Conservation (phyloP, 2,329 filamentous ascomycete species). For the Fusarium sp. region DNA sequence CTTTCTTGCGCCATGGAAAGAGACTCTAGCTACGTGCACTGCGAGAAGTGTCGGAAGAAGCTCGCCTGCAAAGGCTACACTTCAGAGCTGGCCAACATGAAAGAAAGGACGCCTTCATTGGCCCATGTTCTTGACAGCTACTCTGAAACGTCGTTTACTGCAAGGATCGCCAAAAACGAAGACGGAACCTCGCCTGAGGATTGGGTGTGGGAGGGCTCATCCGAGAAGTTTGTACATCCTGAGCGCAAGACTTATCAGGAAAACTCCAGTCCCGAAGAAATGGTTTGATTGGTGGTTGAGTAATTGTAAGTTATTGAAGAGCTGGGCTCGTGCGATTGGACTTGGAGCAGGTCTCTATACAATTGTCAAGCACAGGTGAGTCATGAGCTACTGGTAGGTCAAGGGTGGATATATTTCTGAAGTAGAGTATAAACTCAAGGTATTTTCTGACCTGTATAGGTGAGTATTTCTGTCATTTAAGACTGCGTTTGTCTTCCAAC, state of each 20-base stretch:
- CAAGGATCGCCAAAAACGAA: constrained; percentile 1
- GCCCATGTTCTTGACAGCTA: background rate
- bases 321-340: too few species aligned
- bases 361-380: background rate
- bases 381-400: background rate
- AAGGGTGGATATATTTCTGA: background rate
- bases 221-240: constrained; percentile 13
- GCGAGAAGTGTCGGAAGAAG: constrained; percentile 17
- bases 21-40: constrained; percentile 11
- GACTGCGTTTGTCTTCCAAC: background rate
- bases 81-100: constrained; percentile 2
- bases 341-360: background rate
- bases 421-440: background rate
- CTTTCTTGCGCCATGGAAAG: constrained; percentile 9
- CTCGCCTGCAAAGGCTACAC: background rate
- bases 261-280: constrained; percentile 15
- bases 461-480: background rate
- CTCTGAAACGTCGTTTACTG: background rate
- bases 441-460: background rate
- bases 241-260: constrained; percentile 8
- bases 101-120: background rate
- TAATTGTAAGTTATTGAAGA: background rate
- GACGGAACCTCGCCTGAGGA: background rate
- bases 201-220: constrained; percentile 19
- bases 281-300: constrained; percentile 12